A percentile compares a stretch with the other conserved stretches of the same genome.
These are phyloP conservation scores for Venturia pyrina DNA, from an alignment of 2,329 filamentous ascomycete genomes.

Conservation along the genomic window DNA sequence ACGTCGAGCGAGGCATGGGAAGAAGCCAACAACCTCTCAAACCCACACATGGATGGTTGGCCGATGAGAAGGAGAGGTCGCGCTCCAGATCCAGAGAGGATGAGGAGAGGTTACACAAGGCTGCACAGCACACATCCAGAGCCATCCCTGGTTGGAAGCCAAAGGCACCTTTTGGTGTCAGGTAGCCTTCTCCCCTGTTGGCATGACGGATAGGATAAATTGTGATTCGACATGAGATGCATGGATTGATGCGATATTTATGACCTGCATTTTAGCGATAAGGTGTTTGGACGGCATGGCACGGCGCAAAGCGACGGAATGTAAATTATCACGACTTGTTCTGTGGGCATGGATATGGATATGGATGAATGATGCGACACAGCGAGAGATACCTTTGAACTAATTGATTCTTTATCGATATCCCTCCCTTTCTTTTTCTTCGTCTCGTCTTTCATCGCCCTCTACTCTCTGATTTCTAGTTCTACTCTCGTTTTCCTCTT, in stretches of 20 bases:
- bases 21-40: neutral
- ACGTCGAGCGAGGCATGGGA: constrained; percentile 2
- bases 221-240: neutral
- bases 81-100: constrained; percentile 3
- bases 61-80: constrained; percentile 11
- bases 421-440: neutral
- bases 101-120: constrained; percentile 1
- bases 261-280: constrained; percentile 1
- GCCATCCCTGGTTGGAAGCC: neutral
- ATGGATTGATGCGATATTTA: neutral
- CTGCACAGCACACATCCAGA: neutral
- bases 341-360: neutral
- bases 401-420: neutral
- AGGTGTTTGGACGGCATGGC: neutral
- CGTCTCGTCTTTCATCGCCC: no score
- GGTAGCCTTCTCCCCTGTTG: neutral
- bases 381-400: neutral
- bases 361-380: neutral
- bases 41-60: constrained; percentile 9
- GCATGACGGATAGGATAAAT: neutral
- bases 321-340: neutral
- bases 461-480: no score
- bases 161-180: neutral
- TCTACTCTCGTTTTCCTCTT: no score
- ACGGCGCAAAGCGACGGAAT: neutral